Evolutionary conservation across 805 yeast genomes (phyloP).

Genomic region (Cephaloascus albidus): DNA sequence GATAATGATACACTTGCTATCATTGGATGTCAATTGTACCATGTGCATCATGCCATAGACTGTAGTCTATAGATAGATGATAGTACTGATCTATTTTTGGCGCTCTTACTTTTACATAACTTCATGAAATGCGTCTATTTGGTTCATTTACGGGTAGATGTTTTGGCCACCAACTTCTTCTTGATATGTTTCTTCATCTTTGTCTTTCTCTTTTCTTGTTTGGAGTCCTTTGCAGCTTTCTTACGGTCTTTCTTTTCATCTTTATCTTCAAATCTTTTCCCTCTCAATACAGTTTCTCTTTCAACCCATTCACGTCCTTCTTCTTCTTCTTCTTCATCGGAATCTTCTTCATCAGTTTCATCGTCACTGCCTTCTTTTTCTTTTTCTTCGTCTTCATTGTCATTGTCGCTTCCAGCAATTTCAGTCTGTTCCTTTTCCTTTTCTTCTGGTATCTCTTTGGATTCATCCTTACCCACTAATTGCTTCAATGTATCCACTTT

Average conservation of each 20-base stretch:
- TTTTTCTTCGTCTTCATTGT: slow-evolving; percentile 13
- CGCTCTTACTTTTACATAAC: no score
- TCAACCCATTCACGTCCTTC: slow-evolving; percentile 30
- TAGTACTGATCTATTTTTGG: no score
- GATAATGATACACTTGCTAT: no score
- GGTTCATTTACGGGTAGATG: no score
- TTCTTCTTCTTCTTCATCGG: slow-evolving; percentile 22
- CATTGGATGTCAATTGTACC: no score
- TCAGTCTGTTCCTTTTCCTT: slow-evolving; percentile 21
- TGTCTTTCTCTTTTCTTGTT: slow-evolving; percentile 68
- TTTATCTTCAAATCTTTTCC: slow-evolving; percentile 74
- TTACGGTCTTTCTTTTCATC: slow-evolving; percentile 70
- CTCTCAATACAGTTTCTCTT: slow-evolving; percentile 33
- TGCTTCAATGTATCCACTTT: slow-evolving; percentile 70
- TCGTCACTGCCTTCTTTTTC: slow-evolving; percentile 15
- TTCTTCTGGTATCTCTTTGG: slow-evolving; percentile 8
- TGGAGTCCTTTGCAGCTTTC: slow-evolving; percentile 65
- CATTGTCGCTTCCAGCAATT: slow-evolving; percentile 13
- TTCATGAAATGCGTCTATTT: no score
- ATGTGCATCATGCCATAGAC: no score
- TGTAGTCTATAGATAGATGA: no score
- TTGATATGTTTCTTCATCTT: slow-evolving; percentile 79
- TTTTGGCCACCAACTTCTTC: slow-evolving; percentile 58
- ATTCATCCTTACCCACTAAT: slow-evolving; percentile 33
- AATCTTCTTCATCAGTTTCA: slow-evolving; percentile 21